Conservation (phyloP, 805 yeast species). For the Schizosaccharomyces cryophilus region DNA sequence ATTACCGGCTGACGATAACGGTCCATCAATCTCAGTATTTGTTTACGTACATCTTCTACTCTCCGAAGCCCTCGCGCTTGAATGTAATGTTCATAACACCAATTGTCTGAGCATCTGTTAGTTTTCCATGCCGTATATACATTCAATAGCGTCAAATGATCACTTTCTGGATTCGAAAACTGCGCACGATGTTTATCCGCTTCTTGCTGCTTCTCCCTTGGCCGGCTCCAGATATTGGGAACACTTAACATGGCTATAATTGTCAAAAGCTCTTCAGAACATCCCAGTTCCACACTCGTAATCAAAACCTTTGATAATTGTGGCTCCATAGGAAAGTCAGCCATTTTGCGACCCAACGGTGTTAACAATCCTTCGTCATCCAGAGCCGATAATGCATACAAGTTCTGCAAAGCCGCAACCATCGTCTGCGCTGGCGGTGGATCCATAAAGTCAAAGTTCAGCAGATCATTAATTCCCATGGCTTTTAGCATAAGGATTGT, state of each 20-base stretch:
- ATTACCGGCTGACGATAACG: constrained; percentile 12
- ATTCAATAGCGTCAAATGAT: constrained; percentile 52
- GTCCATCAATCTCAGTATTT: constrained; percentile 28
- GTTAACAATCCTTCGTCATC: constrained; percentile 62
- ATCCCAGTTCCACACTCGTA: constrained; percentile 32
- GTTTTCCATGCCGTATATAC: constrained; percentile 58
- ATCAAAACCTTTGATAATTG: constrained; percentile 58
- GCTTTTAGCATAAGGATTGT: constrained; percentile 57
- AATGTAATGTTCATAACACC: constrained; percentile 70
- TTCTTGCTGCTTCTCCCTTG: constrained; percentile 33
- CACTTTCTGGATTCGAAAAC: constrained; percentile 38
- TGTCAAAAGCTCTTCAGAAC: constrained; percentile 43
- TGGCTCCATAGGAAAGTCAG: constrained; percentile 81
- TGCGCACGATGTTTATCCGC: constrained; percentile 40
- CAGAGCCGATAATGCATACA: constrained; percentile 73
- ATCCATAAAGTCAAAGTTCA: constrained; percentile 76
- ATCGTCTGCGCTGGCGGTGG: constrained; percentile 56
- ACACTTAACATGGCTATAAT: constrained; percentile 71
- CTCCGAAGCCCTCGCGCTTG: constrained; percentile 51
- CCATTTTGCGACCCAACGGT: constrained; percentile 56
- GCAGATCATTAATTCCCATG: constrained; percentile 59
- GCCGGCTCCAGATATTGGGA: constrained; percentile 42
- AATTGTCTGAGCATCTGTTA: constrained; percentile 37
- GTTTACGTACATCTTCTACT: constrained; percentile 46
- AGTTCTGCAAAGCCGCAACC: constrained; percentile 48